A percentile compares a stretch with the other conserved stretches of the same genome.
These are phyloP conservation scores for Lichtheimia corymbifera DNA, from an alignment of 371 early-diverging fungal genomes.

Conservation along the genomic window DNA sequence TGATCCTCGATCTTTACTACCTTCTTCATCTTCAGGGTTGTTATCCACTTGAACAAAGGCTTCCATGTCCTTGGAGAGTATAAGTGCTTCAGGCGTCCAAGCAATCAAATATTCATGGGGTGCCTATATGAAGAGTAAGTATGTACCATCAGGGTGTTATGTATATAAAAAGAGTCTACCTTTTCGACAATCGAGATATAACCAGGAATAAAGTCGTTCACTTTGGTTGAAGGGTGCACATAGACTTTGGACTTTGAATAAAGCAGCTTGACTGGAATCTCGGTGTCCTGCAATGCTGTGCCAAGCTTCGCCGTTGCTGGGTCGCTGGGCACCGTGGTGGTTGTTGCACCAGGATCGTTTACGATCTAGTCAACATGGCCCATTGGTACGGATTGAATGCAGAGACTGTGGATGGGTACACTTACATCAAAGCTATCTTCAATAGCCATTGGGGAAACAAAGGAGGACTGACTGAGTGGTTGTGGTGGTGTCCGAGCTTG, in stretches of 20 bases:
- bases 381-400: not conserved
- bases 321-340: not conserved
- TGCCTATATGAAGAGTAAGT: conserved; percentile 14
- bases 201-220: conserved; percentile 39
- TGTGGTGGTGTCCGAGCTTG: no score
- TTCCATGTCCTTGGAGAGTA: conserved; percentile 39
- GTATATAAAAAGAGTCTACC: conserved; percentile 13
- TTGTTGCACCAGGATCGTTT: conserved; percentile 11
- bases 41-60: conserved; percentile 42
- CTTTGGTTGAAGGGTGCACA: conserved; percentile 41
- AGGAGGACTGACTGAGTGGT: not conserved
- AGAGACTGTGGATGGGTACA: not conserved
- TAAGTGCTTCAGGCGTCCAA: conserved; percentile 48
- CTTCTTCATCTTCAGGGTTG: conserved; percentile 34
- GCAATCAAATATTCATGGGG: conserved; percentile 38
- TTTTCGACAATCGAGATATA: conserved; percentile 46
- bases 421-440: conserved; percentile 19
- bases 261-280: conserved; percentile 33
- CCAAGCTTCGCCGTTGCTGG: not conserved
- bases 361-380: conserved; percentile 11
- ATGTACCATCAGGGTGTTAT: not conserved
- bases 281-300: not conserved
- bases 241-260: conserved; percentile 55
- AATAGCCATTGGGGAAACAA: not conserved
- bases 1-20: conserved; percentile 6